Percentiles rank a stretch among this genome's conserved stretches.
These are phyloP conservation scores for Aureobasidium sp. DNA, from an alignment of 2,329 filamentous ascomycete species.

Conservation along the genomic window DNA sequence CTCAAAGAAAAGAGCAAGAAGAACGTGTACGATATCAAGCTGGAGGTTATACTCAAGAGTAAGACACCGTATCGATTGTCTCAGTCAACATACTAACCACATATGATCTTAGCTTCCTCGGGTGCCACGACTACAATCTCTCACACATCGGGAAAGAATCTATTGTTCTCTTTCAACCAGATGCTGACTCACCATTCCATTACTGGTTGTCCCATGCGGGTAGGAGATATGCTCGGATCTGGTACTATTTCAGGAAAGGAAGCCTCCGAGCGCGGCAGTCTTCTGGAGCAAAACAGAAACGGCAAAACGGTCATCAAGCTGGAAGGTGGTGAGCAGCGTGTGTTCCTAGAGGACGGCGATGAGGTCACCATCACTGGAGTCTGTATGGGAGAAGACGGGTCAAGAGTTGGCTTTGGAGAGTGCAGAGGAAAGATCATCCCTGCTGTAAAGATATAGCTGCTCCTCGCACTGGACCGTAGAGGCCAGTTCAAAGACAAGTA, in stretches of 20 bases:
- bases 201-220: conserved; percentile 64
- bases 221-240: conserved; percentile 67
- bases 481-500: neutral
- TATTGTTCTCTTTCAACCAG: conserved; percentile 76
- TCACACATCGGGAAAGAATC: conserved; percentile 52
- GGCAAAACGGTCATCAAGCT: conserved; percentile 58
- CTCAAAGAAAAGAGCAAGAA: conserved; percentile 52
- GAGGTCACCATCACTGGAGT: conserved; percentile 57
- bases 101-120: conserved; percentile 27
- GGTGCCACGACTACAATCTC: conserved; percentile 50
- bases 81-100: neutral
- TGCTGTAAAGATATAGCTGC: conserved; percentile 22
- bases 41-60: conserved; percentile 56
- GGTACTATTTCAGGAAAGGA: conserved; percentile 65
- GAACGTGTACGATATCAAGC: conserved; percentile 58
- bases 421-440: conserved; percentile 55
- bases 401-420: conserved; percentile 68
- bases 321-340: conserved; percentile 55
- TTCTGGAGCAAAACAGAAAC: conserved; percentile 62
- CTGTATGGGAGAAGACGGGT: conserved; percentile 52
- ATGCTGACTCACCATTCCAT: conserved; percentile 74
- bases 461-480: no score
- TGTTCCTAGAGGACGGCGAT: conserved; percentile 68
- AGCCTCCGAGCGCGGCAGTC: conserved; percentile 52
- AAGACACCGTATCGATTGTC: conserved; percentile 14